Evolutionary conservation across 805 yeast species (phyloP), one percentile per base, ranked within the genome.

Genomic region (Hagleromyces aurorensis): DNA sequence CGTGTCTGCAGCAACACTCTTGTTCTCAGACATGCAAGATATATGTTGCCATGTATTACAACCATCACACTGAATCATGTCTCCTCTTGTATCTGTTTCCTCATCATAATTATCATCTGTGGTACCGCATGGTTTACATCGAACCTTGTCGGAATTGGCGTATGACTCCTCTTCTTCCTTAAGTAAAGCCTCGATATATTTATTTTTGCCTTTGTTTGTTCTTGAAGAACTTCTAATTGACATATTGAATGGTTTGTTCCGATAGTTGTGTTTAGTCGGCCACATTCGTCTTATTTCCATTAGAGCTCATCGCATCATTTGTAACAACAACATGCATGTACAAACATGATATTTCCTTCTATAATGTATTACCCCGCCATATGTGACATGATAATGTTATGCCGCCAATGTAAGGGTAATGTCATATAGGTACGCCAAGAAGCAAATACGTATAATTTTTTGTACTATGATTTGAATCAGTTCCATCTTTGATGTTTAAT

Each of bases 1-100:
- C 7, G 33, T n/a, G 6, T 37, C 32, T 18, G 50, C 55, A 13
- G 44, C 48, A n/a, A n/a, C n/a, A n/a, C 44, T 44, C 7, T 48
- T 41, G 4, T 58, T 48, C 5, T 54, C 47, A 15, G 77, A 67
- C 70, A 77, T 64, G 52, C 87, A 79, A 32, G 48, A 57, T 18
- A 70, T 68, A 46, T 79, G 87, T 48, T 79, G 86, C 86, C 86
- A 79, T 2, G 84, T 70, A 25, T 64, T 53, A 48, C 87, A 79
- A 6, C 55, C 42, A 16, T 75, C 83, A 54, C 87, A 79, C 44
- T 73, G 74, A 16, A 78, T 67, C 80, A 77, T 75, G 8, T 61
- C 62, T 9, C 80, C 75, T 22, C 37, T 13, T 1, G 53, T 51
- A 37, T 75, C 82, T 4, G 64, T 65, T 0, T 65, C 75, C 37